Evolutionary conservation across 2,329 filamentous ascomycete species (phyloP), one percentile per base, ranked within the genome.

Genomic region (Aspergillus glaucus): DNA sequence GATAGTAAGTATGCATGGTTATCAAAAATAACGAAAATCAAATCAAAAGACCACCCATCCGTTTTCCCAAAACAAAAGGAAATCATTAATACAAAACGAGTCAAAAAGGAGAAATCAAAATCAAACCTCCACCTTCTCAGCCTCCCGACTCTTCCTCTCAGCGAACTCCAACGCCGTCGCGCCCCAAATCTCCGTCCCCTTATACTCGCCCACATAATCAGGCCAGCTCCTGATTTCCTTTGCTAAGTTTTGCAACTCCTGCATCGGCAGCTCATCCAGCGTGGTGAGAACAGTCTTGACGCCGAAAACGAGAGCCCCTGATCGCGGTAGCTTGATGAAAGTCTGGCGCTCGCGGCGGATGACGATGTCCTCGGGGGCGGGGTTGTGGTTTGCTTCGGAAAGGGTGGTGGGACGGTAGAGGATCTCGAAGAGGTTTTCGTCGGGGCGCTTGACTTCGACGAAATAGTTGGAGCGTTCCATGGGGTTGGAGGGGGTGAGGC

Each of bases 391-490:
- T 56, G 72, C 55, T 39, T 71, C 66, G 8, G 68, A 68, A 17
- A 72, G 57, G 0, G 61, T 67, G 2, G 67, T 68, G 5, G 69
- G 69, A 15, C 75, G 71, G 51, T 75, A 75, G 34, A 79, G 69
- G 10, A 72, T 68, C 3, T 74, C 62, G 1, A 67, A 59, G 19
- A 74, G 60, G 30, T 63, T 55, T 40, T 68, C 62, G 22, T 62
- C 54, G 24, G 67, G 57, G 2, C 63, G 61, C 19, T 66, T 69
- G 8, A 75, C 71, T 61, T 79, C 76, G 39, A 79, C 63, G 50
- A 79, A 79, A 51, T 74, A 71, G 49, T 74, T 75, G 32, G 66
- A 70, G 36, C 75, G 71, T 54, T 78, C 74, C 73, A 78, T 76
- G 28, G 69, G 66, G 0, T 67, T 67, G 15, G 59, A 62, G 4